Evolutionary conservation across 805 yeast species (phyloP).

Genomic region (Nakazawaea ambrosiae): DNA sequence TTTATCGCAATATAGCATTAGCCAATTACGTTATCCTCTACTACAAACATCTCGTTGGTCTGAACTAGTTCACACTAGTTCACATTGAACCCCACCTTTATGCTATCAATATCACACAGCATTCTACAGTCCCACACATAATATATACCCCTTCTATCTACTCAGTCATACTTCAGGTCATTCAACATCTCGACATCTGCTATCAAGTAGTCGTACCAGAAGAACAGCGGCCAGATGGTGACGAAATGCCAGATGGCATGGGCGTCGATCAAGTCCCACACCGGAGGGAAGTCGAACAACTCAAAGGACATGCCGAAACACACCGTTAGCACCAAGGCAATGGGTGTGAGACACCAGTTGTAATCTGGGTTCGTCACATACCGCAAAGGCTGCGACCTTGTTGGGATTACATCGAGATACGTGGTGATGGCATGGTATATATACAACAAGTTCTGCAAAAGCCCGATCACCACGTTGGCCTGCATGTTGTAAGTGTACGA

Average conservation of each 20-base stretch:
- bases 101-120: too few species aligned
- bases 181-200: slow-evolving; percentile 29
- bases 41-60: too few species aligned
- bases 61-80: too few species aligned
- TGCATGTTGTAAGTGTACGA: slow-evolving; percentile 91
- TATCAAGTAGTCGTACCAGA: slow-evolving; percentile 60
- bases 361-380: slow-evolving; percentile 13
- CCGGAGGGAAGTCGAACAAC: slow-evolving; percentile 80
- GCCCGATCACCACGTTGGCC: slow-evolving; percentile 75
- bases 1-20: not conserved
- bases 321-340: slow-evolving; percentile 44
- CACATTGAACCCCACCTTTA: too few species aligned
- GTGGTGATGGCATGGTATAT: slow-evolving; percentile 26
- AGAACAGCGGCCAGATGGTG: slow-evolving; percentile 74
- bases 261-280: slow-evolving; percentile 69
- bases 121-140: too few species aligned
- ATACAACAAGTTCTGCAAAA: slow-evolving; percentile 63
- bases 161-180: slow-evolving; percentile 8
- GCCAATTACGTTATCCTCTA: too few species aligned
- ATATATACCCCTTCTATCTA: not conserved
- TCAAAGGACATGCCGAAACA: slow-evolving; percentile 81
- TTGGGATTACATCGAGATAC: slow-evolving; percentile 16
- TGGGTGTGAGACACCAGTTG: slow-evolving; percentile 46
- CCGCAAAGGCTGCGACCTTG: not conserved
- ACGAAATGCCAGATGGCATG: slow-evolving; percentile 92